phyloP scores from a whole-genome alignment of 306 rosid species.

The Prunus mume region DNA sequence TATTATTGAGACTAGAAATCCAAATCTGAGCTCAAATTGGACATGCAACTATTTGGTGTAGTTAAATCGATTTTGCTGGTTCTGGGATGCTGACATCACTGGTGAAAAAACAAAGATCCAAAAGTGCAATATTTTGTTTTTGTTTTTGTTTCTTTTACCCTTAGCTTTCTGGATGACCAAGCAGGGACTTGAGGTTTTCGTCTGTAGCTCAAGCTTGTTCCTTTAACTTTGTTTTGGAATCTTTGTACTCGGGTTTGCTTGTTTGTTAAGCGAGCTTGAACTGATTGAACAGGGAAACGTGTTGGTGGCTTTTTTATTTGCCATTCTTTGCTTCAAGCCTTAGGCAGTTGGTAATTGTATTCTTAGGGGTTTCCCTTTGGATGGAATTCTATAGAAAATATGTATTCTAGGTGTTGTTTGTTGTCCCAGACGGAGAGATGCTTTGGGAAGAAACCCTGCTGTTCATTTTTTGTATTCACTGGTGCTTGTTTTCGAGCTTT shows the following conservation, averaged over 20 bases:
- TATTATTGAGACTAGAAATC: not conserved
- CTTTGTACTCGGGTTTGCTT: conserved; percentile 58
- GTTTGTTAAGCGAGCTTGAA: conserved; percentile 54
- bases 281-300: conserved; percentile 26
- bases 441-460: conserved; percentile 54
- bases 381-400: conserved; percentile 30
- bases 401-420: conserved; percentile 67
- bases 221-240: conserved; percentile 41
- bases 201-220: conserved; percentile 21
- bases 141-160: conserved; percentile 13
- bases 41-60: not conserved
- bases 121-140: not conserved
- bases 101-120: conserved; percentile 13
- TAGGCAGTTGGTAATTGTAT: conserved; percentile 32
- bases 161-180: conserved; percentile 38
- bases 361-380: conserved; percentile 27
- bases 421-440: conserved; percentile 48
- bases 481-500: conserved; percentile 46
- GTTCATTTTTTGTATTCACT: conserved; percentile 54
- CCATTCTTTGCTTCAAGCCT: conserved; percentile 50
- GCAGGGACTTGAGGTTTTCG: conserved; percentile 22
- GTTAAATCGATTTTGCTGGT: conserved; percentile 17
- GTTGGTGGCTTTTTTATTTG: conserved; percentile 29
- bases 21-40: not conserved
- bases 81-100: conserved; percentile 27